Base-by-base conservation (phyloP, 371 early-diverging fungal species). In the Mycotypha africana region DNA sequence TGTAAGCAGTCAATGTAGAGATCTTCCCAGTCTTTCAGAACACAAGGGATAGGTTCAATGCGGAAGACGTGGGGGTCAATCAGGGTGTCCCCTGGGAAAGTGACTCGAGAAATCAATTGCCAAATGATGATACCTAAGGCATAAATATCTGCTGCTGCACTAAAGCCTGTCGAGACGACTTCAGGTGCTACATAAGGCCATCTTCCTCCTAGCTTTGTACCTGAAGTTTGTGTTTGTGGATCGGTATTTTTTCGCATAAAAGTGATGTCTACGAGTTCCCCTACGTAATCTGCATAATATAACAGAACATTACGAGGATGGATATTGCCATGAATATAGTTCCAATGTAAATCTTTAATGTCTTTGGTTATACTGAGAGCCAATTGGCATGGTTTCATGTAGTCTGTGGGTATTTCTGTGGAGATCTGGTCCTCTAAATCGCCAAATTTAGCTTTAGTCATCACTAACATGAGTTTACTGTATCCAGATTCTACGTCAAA, bases 151-250 rank as follows among this genome's bases (percentile, higher is more conserved):
- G 72, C 58, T 15, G 65, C 56, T 0, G 72, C 59, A 14, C 61
- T 56, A 4, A 62, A 44, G 21, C 55, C 43, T 9, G 61, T 58
- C 9, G 45, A 41, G 10, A 55, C 58, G 1, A 66, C 53, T 36
- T 72, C 73, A n/a, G 73, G 73, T 14, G 73, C 68, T 11, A 72
- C 58, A 42, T 72, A 72, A 6, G 73, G 73, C 61, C 66, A 65
- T 28, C 73, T 42, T 5, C 73, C 73, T 19, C 41, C 47, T 47
- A 52, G 17, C 15, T 40, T 19, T 36, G 24, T 11, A 15, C 47
- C 20, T 31, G 11, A 28, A 17, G 22, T 38, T 17, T 34, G 35
- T 10, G 39, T 34, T 45, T 43, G 48, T 16, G 16, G 23, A 25
- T 53, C 49, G 10, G 34, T 28, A 16, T 38, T 60, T 14, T 58